phyloP scores from a whole-genome alignment of 2,329 filamentous ascomycete species.

The Dactylellina drechsleri region DNA sequence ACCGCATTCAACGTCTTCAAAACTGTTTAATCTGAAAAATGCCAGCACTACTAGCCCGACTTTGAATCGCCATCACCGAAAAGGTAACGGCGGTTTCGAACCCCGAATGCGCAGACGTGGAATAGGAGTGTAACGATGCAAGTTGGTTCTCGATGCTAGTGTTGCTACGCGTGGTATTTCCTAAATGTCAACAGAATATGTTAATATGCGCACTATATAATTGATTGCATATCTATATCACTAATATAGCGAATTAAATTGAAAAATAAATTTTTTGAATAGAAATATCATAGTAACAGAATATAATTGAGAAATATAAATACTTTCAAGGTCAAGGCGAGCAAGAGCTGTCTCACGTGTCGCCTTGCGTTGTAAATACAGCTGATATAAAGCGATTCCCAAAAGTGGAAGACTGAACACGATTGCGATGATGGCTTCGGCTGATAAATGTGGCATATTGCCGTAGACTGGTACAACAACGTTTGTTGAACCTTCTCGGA shows the following conservation, averaged over 20 bases:
- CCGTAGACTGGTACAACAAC: neutral
- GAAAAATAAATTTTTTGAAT: too few relatives aligned
- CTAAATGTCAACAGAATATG: neutral
- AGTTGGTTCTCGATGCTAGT: neutral
- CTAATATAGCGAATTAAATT: too few relatives aligned
- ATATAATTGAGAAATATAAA: neutral
- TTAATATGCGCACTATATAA: neutral
- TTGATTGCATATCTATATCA: neutral
- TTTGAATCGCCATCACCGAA: neutral
- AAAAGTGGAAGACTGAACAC: slow-evolving; percentile 17
- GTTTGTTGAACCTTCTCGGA: neutral
- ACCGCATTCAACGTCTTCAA: too few relatives aligned
- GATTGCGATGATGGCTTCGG: slow-evolving; percentile 23
- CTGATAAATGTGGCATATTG: neutral
- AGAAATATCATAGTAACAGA: neutral
- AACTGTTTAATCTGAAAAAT: too few relatives aligned
- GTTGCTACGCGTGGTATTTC: neutral
- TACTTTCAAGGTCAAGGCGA: neutral
- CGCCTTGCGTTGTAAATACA: slow-evolving; percentile 1
- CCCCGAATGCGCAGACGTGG: neutral
- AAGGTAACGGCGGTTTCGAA: neutral
- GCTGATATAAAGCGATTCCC: slow-evolving; percentile 17
- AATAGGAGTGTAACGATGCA: neutral
- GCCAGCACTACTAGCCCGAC: neutral
- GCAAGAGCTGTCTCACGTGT: neutral